Conservation (phyloP, 345 rosid genomes). For the Eucalyptus victrix region DNA sequence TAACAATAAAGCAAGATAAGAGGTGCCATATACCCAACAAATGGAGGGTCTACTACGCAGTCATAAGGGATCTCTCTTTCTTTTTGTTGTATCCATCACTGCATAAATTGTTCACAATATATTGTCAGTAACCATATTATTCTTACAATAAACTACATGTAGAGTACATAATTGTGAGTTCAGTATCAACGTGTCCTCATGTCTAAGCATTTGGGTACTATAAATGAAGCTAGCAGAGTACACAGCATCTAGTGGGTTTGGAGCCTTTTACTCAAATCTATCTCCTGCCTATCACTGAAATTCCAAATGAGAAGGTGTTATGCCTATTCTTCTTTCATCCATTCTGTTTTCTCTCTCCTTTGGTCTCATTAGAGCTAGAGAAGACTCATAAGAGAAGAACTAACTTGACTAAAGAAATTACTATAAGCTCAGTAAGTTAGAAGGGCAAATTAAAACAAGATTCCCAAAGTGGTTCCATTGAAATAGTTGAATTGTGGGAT, state of each 20-base stretch:
- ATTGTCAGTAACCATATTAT: not conserved
- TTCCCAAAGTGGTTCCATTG: not conserved
- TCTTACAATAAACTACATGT: not conserved
- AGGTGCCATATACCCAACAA: slow-evolving; percentile 52
- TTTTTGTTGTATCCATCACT: slow-evolving; percentile 3
- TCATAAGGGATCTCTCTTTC: slow-evolving; percentile 28
- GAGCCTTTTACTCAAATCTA: not conserved
- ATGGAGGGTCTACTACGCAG: slow-evolving; percentile 74
- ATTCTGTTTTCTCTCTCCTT: not conserved
- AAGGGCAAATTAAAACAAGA: not conserved
- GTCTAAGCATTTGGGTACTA: not conserved
- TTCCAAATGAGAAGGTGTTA: not conserved
- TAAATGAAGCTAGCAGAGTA: not conserved
- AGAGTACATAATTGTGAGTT: not conserved
- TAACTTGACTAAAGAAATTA: not conserved
- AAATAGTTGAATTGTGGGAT: not conserved
- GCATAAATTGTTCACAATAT: not conserved
- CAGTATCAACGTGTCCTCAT: not conserved
- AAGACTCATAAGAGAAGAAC: not conserved
- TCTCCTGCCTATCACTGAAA: not conserved
- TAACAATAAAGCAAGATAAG: not conserved
- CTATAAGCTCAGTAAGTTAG: not conserved
- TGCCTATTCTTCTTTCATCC: not conserved
- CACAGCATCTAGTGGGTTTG: not conserved
- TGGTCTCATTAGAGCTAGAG: not conserved